Base-by-base conservation (phyloP, 2,329 filamentous ascomycete species). In the Eutypa lata region DNA sequence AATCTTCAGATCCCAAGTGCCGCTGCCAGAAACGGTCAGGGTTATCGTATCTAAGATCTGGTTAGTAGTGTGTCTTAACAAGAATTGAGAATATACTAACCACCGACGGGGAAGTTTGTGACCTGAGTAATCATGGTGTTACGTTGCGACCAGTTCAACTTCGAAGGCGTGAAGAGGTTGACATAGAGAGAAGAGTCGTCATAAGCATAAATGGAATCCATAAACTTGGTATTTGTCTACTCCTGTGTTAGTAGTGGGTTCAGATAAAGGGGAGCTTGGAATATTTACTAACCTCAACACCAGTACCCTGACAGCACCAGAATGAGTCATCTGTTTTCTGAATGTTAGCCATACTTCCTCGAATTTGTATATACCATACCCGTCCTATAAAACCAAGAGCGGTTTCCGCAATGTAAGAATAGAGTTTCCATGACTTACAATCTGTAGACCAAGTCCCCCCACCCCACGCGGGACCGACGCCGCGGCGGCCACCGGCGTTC, bases 221-320 rank as follows among this genome's bases (percentile, higher is more conserved):
- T 75, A 11, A 80, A 62, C 60, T 80, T 80, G 0, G 78, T 81
- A 58, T 81, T 80, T 0, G 74, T 79, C 65, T 55, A 46, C 33
- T 8, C 10, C 22, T 19, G 4, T 13, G 22, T 45, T n/a, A 45
- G 13, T 7, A 26, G 14, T 26, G 5, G 14, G 21, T n/a, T 45
- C 22, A 24, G 16, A 28, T 4, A 14, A 16, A 24, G 21, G 2
- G 21, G 3, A 3, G 3, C 3, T 28, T 10, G 5, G n/a, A 4
- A n/a, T 8, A 11, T 2, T 2, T 16, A 45, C 42, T n/a, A 24
- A 45, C 42, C 42, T 81, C 78, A 2, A 81, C 53, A 0, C 71
- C 75, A 0, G 78, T 80, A 1, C 76, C 78, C 58, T 80, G 76
- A 50, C 78, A 81, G 61, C 78, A 81, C 78, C 78, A 81, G 62